A percentile compares a stretch with the other conserved stretches of the same genome.
Conservation (phyloP, 495 filamentous ascomycete species). For the Astrothelium macrocarpum region DNA sequence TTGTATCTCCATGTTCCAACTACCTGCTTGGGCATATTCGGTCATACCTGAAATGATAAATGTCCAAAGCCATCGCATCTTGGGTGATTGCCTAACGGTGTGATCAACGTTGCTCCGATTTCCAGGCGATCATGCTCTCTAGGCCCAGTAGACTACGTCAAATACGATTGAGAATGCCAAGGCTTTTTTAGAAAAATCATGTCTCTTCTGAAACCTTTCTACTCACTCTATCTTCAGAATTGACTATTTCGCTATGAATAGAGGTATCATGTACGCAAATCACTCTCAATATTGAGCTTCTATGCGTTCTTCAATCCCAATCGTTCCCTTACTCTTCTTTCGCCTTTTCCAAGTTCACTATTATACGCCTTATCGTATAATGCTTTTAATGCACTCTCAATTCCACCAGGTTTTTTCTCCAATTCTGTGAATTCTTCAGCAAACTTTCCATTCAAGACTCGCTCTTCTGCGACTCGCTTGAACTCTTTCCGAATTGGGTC, state of each 20-base stretch:
- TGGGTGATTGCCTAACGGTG: too few species aligned
- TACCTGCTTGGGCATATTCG: neutral
- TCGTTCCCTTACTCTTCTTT: constrained; percentile 15
- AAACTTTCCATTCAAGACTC: constrained; percentile 13
- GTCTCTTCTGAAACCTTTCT: too few species aligned
- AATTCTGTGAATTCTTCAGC: constrained; percentile 15
- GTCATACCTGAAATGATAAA: too few species aligned
- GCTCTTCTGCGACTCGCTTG: constrained; percentile 14
- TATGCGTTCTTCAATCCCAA: constrained; percentile 10
- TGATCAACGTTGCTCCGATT: too few species aligned
- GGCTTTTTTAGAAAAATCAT: too few species aligned
- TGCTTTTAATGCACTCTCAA: constrained; percentile 11
- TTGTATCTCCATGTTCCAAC: neutral
- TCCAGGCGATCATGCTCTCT: too few species aligned
- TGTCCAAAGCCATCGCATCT: too few species aligned
- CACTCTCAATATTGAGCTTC: neutral
- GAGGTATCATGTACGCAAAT: neutral
- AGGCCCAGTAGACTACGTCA: too few species aligned
- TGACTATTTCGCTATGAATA: too few species aligned
- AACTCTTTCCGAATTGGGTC: constrained; percentile 13
- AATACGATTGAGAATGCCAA: too few species aligned
- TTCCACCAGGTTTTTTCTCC: constrained; percentile 8
- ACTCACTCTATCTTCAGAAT: too few species aligned
- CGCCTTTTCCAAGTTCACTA: constrained; percentile 15
- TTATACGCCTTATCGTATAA: constrained; percentile 14